Evolutionary conservation across 1,284 basidiomycete species (phyloP), one percentile per base, ranked within the genome.

Genomic region (Heterobasidion occidentale): DNA sequence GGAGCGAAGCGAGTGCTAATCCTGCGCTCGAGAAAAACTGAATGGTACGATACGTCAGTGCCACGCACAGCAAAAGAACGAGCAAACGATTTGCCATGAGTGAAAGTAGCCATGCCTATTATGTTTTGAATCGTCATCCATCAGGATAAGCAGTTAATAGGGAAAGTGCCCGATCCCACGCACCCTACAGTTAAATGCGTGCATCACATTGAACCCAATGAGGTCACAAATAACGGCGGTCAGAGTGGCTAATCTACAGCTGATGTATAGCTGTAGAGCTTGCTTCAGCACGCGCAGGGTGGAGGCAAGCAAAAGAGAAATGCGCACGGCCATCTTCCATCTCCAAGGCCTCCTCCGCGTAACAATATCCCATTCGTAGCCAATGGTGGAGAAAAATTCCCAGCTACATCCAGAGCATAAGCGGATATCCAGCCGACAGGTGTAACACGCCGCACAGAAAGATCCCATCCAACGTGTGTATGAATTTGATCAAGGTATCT

Each of bases 351-450:
- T 54, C 36, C 35, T 50, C 14, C 57, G 46, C 33, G 57, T 52
- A 27, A 44, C 27, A 27, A 58, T 54, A 7, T 58, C 57, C 57
- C 53, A 56, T 19, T 58, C 57, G 42, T 48, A 58, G 14, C 33
- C 34, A 2, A 56, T 7, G 0, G 57, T 55, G 27, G 54, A 47
- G 14, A 38, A 34, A 46, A 46, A 58, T 36, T 58, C 57, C 57
- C 57, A 58, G n/a, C 57, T 58, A n/a, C 48, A 45, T 45, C 42
- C 42, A 45, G 42, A 45, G 14, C 12, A 45, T 45, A 45, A 14
- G 42, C 12, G 42, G 12, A 45, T 8, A 45, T 45, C 14, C 17
- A 14, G 8, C 42, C 12, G 42, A 45, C 14, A 45, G 42, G 42
- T 14, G 42, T 45, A 17, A 17, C 12, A 17, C 17, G 42, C 12